phyloP scores from a whole-genome alignment of 768 basidiomycete genomes.

The Vararia minispora region DNA sequence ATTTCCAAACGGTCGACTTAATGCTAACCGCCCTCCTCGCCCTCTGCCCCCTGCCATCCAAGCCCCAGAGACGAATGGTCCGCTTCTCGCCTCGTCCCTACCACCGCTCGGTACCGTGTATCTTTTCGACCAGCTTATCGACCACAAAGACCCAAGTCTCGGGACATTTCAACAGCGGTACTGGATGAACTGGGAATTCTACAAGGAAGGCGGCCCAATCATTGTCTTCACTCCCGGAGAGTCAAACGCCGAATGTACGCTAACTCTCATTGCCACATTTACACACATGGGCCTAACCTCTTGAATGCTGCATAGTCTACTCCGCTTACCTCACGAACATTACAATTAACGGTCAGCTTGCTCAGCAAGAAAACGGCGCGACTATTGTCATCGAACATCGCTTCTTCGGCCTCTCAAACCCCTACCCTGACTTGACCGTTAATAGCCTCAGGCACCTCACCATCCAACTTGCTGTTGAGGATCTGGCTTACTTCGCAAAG shows the following conservation, averaged over 20 bases:
- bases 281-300: neutral
- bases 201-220: slow-evolving; percentile 47
- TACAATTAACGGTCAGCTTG: slow-evolving; percentile 54
- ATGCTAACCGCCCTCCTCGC: no score
- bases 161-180: slow-evolving; percentile 77
- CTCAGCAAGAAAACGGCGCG: slow-evolving; percentile 54
- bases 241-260: slow-evolving; percentile 34
- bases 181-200: slow-evolving; percentile 61
- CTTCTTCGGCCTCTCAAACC: slow-evolving; percentile 70
- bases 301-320: slow-evolving; percentile 15
- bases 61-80: no score
- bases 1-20: no score
- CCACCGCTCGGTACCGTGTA: slow-evolving; percentile 30
- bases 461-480: slow-evolving; percentile 65
- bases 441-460: slow-evolving; percentile 50
- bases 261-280: neutral
- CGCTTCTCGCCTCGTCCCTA: no score
- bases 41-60: no score
- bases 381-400: slow-evolving; percentile 60
- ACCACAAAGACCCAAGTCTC: slow-evolving; percentile 40
- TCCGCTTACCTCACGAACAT: slow-evolving; percentile 48
- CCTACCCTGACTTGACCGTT: slow-evolving; percentile 45
- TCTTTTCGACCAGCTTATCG: slow-evolving; percentile 42
- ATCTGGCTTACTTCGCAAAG: slow-evolving; percentile 58
- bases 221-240: slow-evolving; percentile 62